A percentile compares a stretch with the other conserved stretches of the same genome.
phyloP scores from a whole-genome alignment of 139 green algal species.

The Micractinium sp. region DNA sequence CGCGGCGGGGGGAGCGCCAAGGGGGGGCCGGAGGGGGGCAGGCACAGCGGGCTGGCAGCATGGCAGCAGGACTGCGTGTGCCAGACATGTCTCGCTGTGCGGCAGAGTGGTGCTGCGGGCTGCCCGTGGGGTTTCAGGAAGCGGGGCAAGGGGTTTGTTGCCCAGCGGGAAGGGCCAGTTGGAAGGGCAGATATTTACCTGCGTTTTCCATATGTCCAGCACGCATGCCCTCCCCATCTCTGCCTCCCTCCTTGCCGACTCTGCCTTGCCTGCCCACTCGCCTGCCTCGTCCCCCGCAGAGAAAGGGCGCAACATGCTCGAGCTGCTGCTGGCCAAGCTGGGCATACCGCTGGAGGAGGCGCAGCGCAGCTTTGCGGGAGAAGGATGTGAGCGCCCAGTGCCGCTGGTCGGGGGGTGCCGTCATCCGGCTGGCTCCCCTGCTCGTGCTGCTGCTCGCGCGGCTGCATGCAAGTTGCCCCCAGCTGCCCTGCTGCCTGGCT shows the following conservation, averaged over 20 bases:
- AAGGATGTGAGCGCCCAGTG: constrained; percentile 12
- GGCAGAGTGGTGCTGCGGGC: background rate
- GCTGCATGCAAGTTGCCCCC: background rate
- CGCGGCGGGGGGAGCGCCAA: background rate
- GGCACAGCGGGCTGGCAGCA: too few species aligned
- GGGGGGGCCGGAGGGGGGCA: background rate
- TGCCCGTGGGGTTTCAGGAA: too few species aligned
- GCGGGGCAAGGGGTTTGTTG: too few species aligned
- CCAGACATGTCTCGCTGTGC: background rate
- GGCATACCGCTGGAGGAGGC: constrained; percentile 72
- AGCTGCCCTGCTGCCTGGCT: background rate
- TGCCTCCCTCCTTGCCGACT: too few species aligned
- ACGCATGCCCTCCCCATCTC: too few species aligned
- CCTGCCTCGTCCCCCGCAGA: constrained; percentile 40
- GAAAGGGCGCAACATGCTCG: constrained; percentile 67
- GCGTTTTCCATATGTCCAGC: too few species aligned
- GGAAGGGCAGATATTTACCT: too few species aligned
- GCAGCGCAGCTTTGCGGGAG: constrained; percentile 34
- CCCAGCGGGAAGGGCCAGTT: too few species aligned
- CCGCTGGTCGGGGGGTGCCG: background rate
- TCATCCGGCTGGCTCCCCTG: background rate
- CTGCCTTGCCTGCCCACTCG: too few species aligned
- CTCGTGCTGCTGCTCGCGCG: background rate
- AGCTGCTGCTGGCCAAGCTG: constrained; percentile 80
- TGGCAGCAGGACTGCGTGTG: too few species aligned